Conservation (phyloP, 352 stramenopile species). For the Pythium volutum region DNA sequence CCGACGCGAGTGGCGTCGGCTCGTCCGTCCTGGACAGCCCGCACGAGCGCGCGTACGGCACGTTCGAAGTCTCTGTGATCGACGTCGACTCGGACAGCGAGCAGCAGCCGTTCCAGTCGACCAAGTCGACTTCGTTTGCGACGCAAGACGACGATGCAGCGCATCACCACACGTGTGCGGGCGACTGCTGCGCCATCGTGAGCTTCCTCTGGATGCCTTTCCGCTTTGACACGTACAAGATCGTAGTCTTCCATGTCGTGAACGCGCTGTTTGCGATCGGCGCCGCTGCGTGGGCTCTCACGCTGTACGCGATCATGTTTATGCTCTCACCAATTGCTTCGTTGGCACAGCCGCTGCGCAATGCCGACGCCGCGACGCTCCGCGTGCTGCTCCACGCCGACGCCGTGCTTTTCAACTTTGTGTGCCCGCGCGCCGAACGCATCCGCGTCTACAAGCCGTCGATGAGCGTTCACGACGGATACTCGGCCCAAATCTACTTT, state of each 20-base stretch:
- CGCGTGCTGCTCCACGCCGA: conserved; percentile 38
- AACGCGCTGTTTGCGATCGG: conserved; percentile 46
- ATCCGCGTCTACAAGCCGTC: conserved; percentile 50
- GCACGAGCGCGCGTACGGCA: conserved; percentile 56
- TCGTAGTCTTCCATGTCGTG: conserved; percentile 47
- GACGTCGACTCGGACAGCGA: conserved; percentile 46
- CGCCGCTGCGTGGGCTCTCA: conserved; percentile 29
- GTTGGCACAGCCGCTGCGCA: conserved; percentile 18
- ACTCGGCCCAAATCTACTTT: conserved; percentile 62
- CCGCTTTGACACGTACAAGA: conserved; percentile 55
- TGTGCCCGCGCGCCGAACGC: conserved; percentile 39
- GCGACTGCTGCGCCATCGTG: conserved; percentile 51
- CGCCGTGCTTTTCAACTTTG: conserved; percentile 57
- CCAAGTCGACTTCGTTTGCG: conserved; percentile 17
- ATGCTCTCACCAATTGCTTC: conserved; percentile 1
- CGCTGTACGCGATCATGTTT: conserved; percentile 30
- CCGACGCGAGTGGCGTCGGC: conserved; percentile 7
- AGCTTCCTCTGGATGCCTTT: conserved; percentile 48
- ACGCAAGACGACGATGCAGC: conserved; percentile 1
- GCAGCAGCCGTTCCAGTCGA: conserved; percentile 8
- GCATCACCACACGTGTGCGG: conserved; percentile 23
- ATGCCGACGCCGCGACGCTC: conserved; percentile 33
- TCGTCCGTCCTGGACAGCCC: conserved; percentile 26
- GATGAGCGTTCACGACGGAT: conserved; percentile 29
- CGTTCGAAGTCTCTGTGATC: conserved; percentile 68